phyloP scores from a whole-genome alignment of 805 yeast species.

The Wickerhamiella allomyrinae region DNA sequence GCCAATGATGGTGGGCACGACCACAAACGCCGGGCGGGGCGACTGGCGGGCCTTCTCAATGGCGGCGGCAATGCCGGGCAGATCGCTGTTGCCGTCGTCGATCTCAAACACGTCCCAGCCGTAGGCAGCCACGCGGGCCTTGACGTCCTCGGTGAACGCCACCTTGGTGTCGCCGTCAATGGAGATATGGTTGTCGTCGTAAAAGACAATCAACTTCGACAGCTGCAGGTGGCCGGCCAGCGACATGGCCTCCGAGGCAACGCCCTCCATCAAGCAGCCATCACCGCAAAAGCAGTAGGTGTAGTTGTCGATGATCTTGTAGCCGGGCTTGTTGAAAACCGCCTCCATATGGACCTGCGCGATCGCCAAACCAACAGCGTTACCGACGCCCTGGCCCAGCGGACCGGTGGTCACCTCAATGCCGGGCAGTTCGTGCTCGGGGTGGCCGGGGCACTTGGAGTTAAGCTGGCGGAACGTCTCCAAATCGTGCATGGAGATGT shows the following conservation, averaged over 20 bases:
- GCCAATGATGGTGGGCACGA: conserved; percentile 85
- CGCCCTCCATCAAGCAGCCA: conserved; percentile 98
- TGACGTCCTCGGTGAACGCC: conserved; percentile 89
- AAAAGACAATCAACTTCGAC: conserved; percentile 84
- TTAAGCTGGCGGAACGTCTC: conserved; percentile 78
- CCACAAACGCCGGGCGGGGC: conserved; percentile 81
- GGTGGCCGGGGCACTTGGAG: conserved; percentile 96
- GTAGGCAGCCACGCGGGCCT: conserved; percentile 71
- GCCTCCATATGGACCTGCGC: conserved; percentile 90
- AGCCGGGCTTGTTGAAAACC: conserved; percentile 79
- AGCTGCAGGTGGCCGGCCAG: conserved; percentile 92
- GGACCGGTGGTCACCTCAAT: conserved; percentile 98
- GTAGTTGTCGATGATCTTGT: conserved; percentile 55
- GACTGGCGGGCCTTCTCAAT: conserved; percentile 61
- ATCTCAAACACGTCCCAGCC: conserved; percentile 85
- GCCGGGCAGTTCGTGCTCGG: conserved; percentile 83
- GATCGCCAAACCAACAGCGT: conserved; percentile 92
- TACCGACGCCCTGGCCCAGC: conserved; percentile 92
- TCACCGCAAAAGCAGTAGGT: conserved; percentile 82
- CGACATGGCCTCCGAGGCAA: conserved; percentile 84
- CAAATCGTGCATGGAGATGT: conserved; percentile 67
- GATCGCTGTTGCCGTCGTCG: conserved; percentile 66
- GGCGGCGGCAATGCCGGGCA: conserved; percentile 56
- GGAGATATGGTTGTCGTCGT: conserved; percentile 94
- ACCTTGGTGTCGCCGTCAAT: conserved; percentile 84